Evolutionary conservation across 1,139 yeast genomes (phyloP).

Genomic region (Petasospora fabianii): DNA sequence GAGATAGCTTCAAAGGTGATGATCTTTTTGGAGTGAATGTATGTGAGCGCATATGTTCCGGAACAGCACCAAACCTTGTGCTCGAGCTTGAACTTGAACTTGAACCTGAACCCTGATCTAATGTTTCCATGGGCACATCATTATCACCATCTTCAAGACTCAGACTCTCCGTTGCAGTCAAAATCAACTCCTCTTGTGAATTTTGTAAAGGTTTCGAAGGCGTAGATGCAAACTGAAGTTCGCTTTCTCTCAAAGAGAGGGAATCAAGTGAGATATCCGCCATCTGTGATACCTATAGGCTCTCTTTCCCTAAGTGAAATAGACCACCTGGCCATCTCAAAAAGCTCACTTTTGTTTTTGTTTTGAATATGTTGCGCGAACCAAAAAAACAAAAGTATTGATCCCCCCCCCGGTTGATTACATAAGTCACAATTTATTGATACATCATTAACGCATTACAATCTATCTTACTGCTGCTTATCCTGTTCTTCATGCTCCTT

Average conservation of each 20-base stretch:
- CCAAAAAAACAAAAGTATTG: too few species aligned
- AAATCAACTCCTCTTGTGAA: constrained; percentile 1
- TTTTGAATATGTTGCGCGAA: constrained; percentile 8
- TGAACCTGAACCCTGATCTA: too few species aligned
- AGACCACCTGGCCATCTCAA: not conserved
- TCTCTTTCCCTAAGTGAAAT: not conserved
- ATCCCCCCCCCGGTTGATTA: too few species aligned
- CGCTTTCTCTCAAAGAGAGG: constrained; percentile 5
- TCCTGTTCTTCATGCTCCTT: constrained; percentile 4
- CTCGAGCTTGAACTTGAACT: not conserved
- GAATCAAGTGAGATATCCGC: constrained; percentile 10
- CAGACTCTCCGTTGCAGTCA: constrained; percentile 8
- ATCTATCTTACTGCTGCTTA: constrained; percentile 5
- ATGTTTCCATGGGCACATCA: constrained; percentile 1
- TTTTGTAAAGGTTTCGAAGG: not conserved
- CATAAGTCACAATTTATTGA: not conserved
- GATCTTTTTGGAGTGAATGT: constrained; percentile 10
- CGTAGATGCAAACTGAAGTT: not conserved
- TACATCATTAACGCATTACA: not conserved
- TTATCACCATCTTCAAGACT: constrained; percentile 7
- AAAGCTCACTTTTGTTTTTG: constrained; percentile 1
- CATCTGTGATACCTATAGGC: constrained; percentile 1
- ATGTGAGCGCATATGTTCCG: not conserved
- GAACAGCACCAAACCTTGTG: not conserved
- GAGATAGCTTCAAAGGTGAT: constrained; percentile 12